Evolutionary conservation across 129 eudicot species (phyloP).

Genomic region (Arctium minus): DNA sequence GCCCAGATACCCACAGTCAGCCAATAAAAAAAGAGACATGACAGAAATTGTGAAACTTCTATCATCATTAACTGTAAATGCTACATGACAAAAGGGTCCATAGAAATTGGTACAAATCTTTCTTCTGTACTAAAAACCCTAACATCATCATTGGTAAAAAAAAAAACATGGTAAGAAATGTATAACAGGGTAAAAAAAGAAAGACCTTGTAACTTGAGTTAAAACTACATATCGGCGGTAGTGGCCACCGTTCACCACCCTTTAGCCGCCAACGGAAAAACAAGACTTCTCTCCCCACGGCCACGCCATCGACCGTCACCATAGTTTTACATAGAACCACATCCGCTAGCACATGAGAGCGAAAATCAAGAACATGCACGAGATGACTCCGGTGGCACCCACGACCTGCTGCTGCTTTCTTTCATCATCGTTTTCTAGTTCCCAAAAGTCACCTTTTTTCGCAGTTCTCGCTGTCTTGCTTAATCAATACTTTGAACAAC

Average conservation of each 20-base stretch:
- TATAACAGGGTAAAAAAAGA: conserved; percentile 20
- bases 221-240: conserved; percentile 23
- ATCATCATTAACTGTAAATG: conserved; percentile 22
- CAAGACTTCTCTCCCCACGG: conserved; percentile 5
- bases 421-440: background rate
- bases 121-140: conserved; percentile 27
- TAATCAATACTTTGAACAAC: background rate
- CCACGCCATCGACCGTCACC: conserved; percentile 17
- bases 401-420: conserved; percentile 1
- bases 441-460: background rate
- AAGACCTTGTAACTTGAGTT: conserved; percentile 21
- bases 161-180: conserved; percentile 15
- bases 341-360: conserved; percentile 3
- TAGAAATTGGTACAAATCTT: conserved; percentile 20
- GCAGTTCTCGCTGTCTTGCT: background rate
- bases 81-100: conserved; percentile 20
- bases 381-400: conserved; percentile 12
- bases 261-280: conserved; percentile 6
- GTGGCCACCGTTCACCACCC: conserved; percentile 3
- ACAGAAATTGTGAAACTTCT: background rate
- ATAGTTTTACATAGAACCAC: conserved; percentile 20
- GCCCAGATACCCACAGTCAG: background rate
- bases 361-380: conserved; percentile 11
- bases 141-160: conserved; percentile 18
- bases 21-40: background rate